Base-by-base conservation (phyloP, 2,329 filamentous ascomycete genomes). In the Akanthomyces dipterigenus region DNA sequence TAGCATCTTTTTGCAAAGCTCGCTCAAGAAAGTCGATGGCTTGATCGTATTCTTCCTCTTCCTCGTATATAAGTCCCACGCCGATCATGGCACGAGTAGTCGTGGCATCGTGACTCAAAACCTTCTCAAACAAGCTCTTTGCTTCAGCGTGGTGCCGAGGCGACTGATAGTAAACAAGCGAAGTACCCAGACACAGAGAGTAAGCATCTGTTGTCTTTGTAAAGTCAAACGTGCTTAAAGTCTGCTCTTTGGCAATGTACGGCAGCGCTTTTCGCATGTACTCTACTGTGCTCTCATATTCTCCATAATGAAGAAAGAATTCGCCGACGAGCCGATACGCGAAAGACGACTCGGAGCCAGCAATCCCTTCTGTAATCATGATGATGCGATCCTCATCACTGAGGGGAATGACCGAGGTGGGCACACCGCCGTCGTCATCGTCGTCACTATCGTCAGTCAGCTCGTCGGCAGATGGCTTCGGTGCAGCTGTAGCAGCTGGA, bases 81-180 rank as follows among this genome's bases (percentile, higher is more conserved):
- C 95, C 95, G 50, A 98, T 90, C 64, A 99, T 78, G 2, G 93
- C 93, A 34, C 86, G 78, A 0, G 92, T 96, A 0, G 89, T 93
- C 3, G 84, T 85, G 2, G 87, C 82, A 61, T 96, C 91, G 28
- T 89, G 84, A 53, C 84, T 79, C 1, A 99, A 80, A 5, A 98
- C 89, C 34, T 83, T 83, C 67, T 96, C 87, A 67, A 99, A 98
- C 0, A 97, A 80, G n/a, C 75, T 75, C 70, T 91, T 93, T 2
- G 95, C 93, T 75, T 98, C 93, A 20, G 87, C 82, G 67, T 99
- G 95, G 69, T 98, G 88, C 63, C 91, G 86, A 0, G 95, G 95
- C 0, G 91, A 88, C 70, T 98, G 93, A 67, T 96, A 91, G 67
- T 92, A 90, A 2, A 99, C 91, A 22, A 98, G 75, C 0, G 93